phyloP scores from a whole-genome alignment of 805 yeast species.

The Kluyveromyces starmeri region DNA sequence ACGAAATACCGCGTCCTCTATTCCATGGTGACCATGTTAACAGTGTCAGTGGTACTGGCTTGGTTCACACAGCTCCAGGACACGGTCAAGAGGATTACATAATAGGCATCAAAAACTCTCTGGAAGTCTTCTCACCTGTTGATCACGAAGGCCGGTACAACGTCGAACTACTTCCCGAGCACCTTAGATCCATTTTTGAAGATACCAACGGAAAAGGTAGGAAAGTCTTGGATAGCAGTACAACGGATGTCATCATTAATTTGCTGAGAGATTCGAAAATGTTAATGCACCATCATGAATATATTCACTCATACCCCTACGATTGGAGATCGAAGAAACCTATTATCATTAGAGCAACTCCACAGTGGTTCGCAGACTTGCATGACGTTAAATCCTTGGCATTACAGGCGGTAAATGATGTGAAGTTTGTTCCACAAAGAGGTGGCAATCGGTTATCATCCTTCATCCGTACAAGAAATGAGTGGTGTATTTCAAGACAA shows the following conservation, averaged over 20 bases:
- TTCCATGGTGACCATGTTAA: constrained; percentile 79
- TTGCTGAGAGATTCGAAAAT: constrained; percentile 34
- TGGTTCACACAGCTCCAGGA: constrained; percentile 96
- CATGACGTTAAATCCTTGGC: constrained; percentile 62
- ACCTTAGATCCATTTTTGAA: constrained; percentile 9
- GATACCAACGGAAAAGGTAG: constrained; percentile 32
- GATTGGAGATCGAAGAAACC: constrained; percentile 98
- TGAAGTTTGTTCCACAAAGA: constrained; percentile 62
- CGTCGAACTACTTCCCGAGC: constrained; percentile 32
- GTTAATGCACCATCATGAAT: constrained; percentile 41
- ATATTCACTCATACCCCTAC: constrained; percentile 82
- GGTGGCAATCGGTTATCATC: constrained; percentile 66
- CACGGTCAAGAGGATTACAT: constrained; percentile 93
- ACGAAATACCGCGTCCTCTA: constrained; percentile 41
- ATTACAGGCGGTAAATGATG: constrained; percentile 46
- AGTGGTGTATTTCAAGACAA: constrained; percentile 98
- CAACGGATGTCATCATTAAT: constrained; percentile 39
- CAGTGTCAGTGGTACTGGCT: constrained; percentile 78
- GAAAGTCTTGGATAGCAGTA: constrained; percentile 49
- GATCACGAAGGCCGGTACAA: constrained; percentile 66
- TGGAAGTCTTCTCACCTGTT: constrained; percentile 67
- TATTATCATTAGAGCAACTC: constrained; percentile 88
- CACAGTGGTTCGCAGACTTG: constrained; percentile 94
- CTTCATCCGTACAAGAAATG: constrained; percentile 69
- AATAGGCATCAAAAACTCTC: constrained; percentile 48